These are phyloP conservation scores for Sarocladium strictum DNA, from an alignment of 2,329 filamentous ascomycete species.

Conservation along the genomic window DNA sequence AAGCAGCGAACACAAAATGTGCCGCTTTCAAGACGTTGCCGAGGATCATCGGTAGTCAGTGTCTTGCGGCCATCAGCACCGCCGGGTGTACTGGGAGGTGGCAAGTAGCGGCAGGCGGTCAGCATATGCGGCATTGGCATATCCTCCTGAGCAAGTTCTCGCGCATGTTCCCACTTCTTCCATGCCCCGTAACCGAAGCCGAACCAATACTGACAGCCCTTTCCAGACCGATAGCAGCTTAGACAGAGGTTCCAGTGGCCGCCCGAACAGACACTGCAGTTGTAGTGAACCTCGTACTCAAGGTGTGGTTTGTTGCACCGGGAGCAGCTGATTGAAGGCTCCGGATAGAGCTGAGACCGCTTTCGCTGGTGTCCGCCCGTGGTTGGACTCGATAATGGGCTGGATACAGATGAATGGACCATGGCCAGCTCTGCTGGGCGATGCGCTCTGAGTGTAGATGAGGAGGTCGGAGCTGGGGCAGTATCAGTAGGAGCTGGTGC, in stretches of 20 bases:
- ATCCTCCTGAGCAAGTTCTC: constrained; percentile 26
- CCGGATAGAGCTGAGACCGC: constrained; percentile 50
- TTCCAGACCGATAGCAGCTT: constrained; percentile 69
- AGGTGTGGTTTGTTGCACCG: constrained; percentile 67
- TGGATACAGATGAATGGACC: constrained; percentile 25
- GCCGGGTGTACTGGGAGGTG: constrained; percentile 41
- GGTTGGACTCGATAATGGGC: constrained; percentile 25
- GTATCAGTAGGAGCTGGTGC: not conserved
- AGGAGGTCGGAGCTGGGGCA: constrained; percentile 4
- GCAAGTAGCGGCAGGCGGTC: constrained; percentile 49
- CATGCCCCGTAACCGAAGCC: constrained; percentile 75
- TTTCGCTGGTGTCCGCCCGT: constrained; percentile 31
- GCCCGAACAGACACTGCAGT: constrained; percentile 63
- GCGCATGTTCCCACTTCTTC: constrained; percentile 55
- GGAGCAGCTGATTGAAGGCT: constrained; percentile 70
- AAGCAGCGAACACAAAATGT: constrained; percentile 78
- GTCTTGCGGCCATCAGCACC: constrained; percentile 50
- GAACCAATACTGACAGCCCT: constrained; percentile 81
- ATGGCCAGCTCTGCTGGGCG: constrained; percentile 36
- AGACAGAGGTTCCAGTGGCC: constrained; percentile 76
- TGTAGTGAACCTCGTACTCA: constrained; percentile 81
- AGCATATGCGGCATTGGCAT: constrained; percentile 51
- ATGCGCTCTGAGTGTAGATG: constrained; percentile 18
- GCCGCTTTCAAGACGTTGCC: constrained; percentile 64
- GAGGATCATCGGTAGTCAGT: constrained; percentile 62